Base-by-base conservation (phyloP, 176 grass and related monocot species). In the Juncus effusus region DNA sequence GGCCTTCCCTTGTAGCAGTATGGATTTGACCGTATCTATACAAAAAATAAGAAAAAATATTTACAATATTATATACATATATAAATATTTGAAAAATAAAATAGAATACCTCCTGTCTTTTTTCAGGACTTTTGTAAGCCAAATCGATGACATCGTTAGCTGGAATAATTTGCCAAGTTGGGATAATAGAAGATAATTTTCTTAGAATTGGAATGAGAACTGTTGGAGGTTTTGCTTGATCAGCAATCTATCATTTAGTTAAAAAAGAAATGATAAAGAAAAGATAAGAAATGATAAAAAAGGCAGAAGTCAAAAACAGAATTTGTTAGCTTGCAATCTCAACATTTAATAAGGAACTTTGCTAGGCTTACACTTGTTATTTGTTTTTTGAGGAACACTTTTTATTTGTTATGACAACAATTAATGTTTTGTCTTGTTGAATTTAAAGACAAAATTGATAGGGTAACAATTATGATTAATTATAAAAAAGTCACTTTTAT, bases 141-240 rank as follows among this genome's bases (percentile, higher is more conserved):
- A 28, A 11, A 61, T 84, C 77, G 7, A 86, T 96, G 41, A 96
- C 74, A 4, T 96, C 92, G 5, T 63, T 61, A 1, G 81, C 83
- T 0, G 92, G 92, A 47, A 96, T 80, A 38, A 96, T 69, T 42
- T 54, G 83, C 92, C 87, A 96, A 0, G 84, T 96, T 0, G 92
- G 92, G 1, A 96, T 69, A 42, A 96, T 36, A 60, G 7, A 63
- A 0, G 78, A 69, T 40, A 96, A 63, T 35, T 42, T 41, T 42
- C 4, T 79, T 0, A 96, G 59, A 4, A 91, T 52, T 36, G 38
- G 79, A 6, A 88, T 64, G 38, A 83, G 66, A 6, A 88, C 0
- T 0, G 81, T 78, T 11, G 82, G 81, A 3, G 92, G 92, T 41
- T 84, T 75, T 79, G 91, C 76, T 4, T 88, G 74, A 3, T 91